Base-by-base conservation (phyloP, 2,329 filamentous ascomycete species). In the Tolypocladium sp. region DNA sequence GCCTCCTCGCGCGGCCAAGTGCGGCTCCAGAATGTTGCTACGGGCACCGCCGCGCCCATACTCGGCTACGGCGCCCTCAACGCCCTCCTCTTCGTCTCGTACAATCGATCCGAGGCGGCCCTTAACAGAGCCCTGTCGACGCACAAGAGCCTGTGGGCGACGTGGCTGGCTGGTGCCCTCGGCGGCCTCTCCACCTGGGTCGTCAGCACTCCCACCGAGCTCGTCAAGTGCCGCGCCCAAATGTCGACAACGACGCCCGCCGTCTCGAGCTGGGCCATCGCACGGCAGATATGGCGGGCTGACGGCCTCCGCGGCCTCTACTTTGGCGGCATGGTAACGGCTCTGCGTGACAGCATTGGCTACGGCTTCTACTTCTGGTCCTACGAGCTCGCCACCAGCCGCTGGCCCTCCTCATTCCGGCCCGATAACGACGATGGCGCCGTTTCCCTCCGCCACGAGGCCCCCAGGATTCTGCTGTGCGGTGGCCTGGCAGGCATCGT, bases 331-430 rank as follows among this genome's bases (percentile, higher is more conserved):
- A 79, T 77, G 0, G 85, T 97, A 20, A 97, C 93, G 0, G 90
- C 88, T 57, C 70, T 93, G 46, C 82, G 93, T 56, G 93, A 97
- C 73, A 88, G 88, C 60, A 83, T 97, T 58, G 93, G 93, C n/a
- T 97, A 97, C 74, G 93, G 92, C 0, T 97, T 97, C 73, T 97
- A 97, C 70, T 97, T 97, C 72, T 96, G 90, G 89, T 88, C 89
- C 1, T 97, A 97, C 69, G 90, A 95, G 73, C 76, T 92, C 60
- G 84, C 81, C 63, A 91, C 88, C 63, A 80, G 83, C 41, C 76
- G 78, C 58, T 78, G 86, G 72, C 76, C 76, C 22, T 74, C 74
- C 63, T 8, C 60, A 60, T 10, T 46, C 59, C 20, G 60, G 60
- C 13, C 27, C 9, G 49, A 22, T 30, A 5, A 4, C 37, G 58